Evolutionary conservation across 140 eudicot genomes (phyloP).

Genomic region (Flaveria floridana): DNA sequence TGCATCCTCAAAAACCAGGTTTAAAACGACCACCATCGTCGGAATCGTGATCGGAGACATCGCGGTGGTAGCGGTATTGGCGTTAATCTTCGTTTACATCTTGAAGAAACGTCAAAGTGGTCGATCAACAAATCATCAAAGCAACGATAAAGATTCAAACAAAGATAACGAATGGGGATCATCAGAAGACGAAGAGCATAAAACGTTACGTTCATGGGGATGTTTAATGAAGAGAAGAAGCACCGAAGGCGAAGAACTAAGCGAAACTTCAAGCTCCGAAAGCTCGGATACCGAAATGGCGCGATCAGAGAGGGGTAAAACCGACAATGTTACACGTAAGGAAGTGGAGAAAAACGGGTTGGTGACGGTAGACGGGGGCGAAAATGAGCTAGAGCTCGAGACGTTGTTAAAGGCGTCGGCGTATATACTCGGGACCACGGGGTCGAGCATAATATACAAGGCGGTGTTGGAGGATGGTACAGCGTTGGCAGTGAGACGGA

Average conservation of each 20-base stretch:
- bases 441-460: slow-evolving; percentile 83
- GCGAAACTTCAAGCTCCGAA: slow-evolving; percentile 35
- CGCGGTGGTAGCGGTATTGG: slow-evolving; percentile 47
- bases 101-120: slow-evolving; percentile 31
- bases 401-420: slow-evolving; percentile 86
- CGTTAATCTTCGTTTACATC: slow-evolving; percentile 44
- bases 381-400: slow-evolving; percentile 65
- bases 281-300: slow-evolving; percentile 40
- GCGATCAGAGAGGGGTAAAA: slow-evolving; percentile 4
- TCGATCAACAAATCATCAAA: slow-evolving; percentile 4
- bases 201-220: slow-evolving; percentile 58
- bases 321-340: slow-evolving; percentile 14
- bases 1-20: slow-evolving; percentile 35
- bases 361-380: slow-evolving; percentile 86
- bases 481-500: slow-evolving; percentile 65
- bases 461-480: slow-evolving; percentile 88
- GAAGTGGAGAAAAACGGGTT: slow-evolving; percentile 53
- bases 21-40: slow-evolving; percentile 46
- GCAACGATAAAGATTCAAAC: slow-evolving; percentile 20
- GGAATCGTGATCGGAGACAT: slow-evolving; percentile 71
- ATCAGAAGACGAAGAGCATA: slow-evolving; percentile 44
- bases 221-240: slow-evolving; percentile 54
- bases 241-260: slow-evolving; percentile 41
- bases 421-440: slow-evolving; percentile 71
- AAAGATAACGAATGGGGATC: slow-evolving; percentile 58